Evolutionary conservation across 2,329 filamentous ascomycete genomes (phyloP).

Genomic region (Verticillium dahliae): DNA sequence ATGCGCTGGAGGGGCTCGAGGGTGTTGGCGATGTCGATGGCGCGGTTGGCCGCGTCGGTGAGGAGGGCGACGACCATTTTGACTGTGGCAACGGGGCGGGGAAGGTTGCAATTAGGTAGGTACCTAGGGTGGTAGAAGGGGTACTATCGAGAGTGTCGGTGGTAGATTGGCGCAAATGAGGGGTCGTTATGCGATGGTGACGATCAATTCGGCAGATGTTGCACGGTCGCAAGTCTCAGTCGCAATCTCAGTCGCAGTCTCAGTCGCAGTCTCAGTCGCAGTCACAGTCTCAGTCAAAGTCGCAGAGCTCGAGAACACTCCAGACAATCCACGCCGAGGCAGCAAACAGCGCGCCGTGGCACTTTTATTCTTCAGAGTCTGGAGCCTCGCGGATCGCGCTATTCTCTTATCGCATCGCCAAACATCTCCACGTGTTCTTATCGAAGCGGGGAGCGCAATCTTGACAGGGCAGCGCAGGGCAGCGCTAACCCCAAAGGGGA

Average conservation of each 20-base stretch:
- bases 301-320: not conserved
- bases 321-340: not conserved
- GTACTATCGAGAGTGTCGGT: not conserved
- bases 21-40: not conserved
- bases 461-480: not conserved
- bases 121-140: not conserved
- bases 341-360: not conserved
- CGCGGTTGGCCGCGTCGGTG: not conserved
- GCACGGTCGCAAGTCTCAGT: not conserved
- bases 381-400: not conserved
- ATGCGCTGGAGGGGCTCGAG: slow-evolving; percentile 11
- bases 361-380: not conserved
- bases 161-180: not conserved
- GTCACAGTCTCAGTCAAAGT: not conserved
- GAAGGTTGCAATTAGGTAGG: not conserved
- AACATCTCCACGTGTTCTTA: not conserved
- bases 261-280: too few species aligned
- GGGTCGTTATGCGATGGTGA: not conserved
- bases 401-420: not conserved
- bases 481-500: not conserved
- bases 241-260: not conserved
- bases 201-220: not conserved
- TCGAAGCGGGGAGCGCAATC: not conserved
- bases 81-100: not conserved
- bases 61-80: not conserved